A percentile compares a stretch with the other conserved stretches of the same genome.
Conservation (phyloP, 305 asterid genomes). For the Fraxinus sp. region DNA sequence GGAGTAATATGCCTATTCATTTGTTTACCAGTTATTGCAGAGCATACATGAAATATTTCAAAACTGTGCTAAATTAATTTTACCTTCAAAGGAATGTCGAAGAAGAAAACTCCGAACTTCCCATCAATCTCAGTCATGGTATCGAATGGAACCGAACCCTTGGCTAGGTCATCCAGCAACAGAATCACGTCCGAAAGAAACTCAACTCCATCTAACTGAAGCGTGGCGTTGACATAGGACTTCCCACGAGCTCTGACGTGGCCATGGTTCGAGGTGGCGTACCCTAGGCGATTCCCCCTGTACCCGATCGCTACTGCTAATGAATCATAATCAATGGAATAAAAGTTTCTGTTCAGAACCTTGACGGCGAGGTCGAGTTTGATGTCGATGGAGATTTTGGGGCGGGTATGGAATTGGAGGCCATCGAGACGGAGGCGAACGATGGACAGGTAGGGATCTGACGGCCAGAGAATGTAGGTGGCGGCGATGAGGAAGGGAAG, state of each 20-base stretch:
- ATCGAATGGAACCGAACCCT: slow-evolving; percentile 60
- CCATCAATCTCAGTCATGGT: slow-evolving; percentile 66
- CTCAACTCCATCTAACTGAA: slow-evolving; percentile 56
- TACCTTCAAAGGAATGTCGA: slow-evolving; percentile 73
- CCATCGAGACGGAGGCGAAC: slow-evolving; percentile 52
- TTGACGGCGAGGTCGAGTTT: slow-evolving; percentile 58
- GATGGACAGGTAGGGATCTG: slow-evolving; percentile 65
- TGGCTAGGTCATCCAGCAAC: slow-evolving; percentile 62
- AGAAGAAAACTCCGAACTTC: slow-evolving; percentile 53
- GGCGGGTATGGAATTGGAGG: slow-evolving; percentile 48
- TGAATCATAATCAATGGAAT: slow-evolving; percentile 53
- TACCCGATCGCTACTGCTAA: slow-evolving; percentile 49
- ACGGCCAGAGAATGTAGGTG: slow-evolving; percentile 64
- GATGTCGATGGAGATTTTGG: slow-evolving; percentile 51
- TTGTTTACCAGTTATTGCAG: not conserved
- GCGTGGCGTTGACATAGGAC: slow-evolving; percentile 65
- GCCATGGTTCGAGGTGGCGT: slow-evolving; percentile 56
- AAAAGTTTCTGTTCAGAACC: slow-evolving; percentile 65
- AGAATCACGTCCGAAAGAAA: slow-evolving; percentile 47
- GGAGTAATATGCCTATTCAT: not conserved
- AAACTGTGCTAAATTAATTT: not conserved
- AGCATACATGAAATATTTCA: not conserved
- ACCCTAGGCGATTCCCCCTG: slow-evolving; percentile 66
- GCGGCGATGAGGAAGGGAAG: slow-evolving; percentile 50
- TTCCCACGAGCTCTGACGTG: slow-evolving; percentile 56